A percentile compares a stretch with the other conserved stretches of the same genome.
Evolutionary conservation across 768 basidiomycete genomes (phyloP).

Genomic region (Suillus ampliporus): DNA sequence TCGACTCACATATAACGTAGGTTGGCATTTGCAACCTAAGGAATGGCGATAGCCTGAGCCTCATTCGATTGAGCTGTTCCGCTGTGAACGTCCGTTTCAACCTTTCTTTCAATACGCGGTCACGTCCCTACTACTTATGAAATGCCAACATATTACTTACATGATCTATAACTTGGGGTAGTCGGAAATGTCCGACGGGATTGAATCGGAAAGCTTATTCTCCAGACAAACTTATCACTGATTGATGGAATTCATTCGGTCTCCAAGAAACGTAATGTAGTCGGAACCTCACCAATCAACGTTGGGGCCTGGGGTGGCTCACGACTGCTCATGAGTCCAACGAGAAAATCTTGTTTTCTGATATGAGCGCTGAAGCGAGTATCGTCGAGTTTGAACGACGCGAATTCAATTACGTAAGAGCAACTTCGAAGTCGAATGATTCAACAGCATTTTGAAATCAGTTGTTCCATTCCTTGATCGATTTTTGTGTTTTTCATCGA

Average conservation of each 20-base stretch:
- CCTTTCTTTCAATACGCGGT: not conserved
- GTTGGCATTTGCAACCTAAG: not conserved
- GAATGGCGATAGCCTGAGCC: not conserved
- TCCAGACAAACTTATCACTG: not conserved
- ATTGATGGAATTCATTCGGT: not conserved
- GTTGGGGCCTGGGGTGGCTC: not conserved
- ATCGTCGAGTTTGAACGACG: too few relatives aligned
- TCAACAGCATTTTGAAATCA: too few relatives aligned
- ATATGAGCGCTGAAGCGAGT: too few relatives aligned
- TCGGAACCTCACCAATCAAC: not conserved
- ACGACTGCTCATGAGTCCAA: too few relatives aligned
- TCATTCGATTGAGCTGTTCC: not conserved
- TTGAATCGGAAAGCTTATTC: too few relatives aligned
- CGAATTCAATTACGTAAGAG: too few relatives aligned
- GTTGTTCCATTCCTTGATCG: not conserved
- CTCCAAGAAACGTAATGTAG: not conserved
- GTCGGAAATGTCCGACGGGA: not conserved
- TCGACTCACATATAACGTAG: not conserved
- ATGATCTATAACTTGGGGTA: not conserved
- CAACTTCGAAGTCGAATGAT: too few relatives aligned
- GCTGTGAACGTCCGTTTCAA: not conserved
- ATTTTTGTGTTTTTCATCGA: not conserved
- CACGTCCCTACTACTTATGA: not conserved
- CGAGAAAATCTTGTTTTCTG: too few relatives aligned
- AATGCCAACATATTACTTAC: not conserved